Evolutionary conservation across 75 land plant species (phyloP).

Genomic region (Cunninghamia lanceolata): DNA sequence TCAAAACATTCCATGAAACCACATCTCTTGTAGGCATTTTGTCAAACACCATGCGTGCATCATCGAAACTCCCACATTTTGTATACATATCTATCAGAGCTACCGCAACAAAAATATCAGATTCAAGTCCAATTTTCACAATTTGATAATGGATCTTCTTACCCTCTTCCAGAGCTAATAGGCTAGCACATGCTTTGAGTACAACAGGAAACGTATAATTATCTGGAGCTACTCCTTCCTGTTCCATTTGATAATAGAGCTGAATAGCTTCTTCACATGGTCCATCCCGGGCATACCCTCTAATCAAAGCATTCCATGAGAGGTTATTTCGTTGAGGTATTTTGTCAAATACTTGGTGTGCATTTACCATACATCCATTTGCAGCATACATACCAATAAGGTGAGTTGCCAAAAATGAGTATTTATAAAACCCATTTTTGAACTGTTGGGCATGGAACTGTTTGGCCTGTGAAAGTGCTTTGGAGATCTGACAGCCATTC

Average conservation of each 20-base stretch:
- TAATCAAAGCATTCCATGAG: conserved; percentile 46
- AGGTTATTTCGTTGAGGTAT: conserved; percentile 21
- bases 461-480: not conserved
- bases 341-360: conserved; percentile 22
- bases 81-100: conserved; percentile 33
- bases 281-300: conserved; percentile 32
- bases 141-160: conserved; percentile 21
- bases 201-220: conserved; percentile 44
- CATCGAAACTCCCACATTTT: conserved; percentile 22
- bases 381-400: conserved; percentile 18
- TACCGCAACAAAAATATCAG: conserved; percentile 21
- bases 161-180: conserved; percentile 16
- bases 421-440: not conserved
- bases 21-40: conserved; percentile 17
- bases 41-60: conserved; percentile 26
- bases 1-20: conserved; percentile 34
- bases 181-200: conserved; percentile 35
- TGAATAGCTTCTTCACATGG: conserved; percentile 17
- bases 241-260: conserved; percentile 28
- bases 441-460: not conserved
- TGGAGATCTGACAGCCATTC: not conserved
- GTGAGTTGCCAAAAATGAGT: not conserved
- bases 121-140: conserved; percentile 14
- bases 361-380: conserved; percentile 21
- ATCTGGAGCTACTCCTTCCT: conserved; percentile 31